Percentiles rank a stretch among this genome's conserved stretches.
These are phyloP conservation scores for Cyclotella cryptica DNA, from an alignment of 108 stramenopile genomes.

Conservation along the genomic window DNA sequence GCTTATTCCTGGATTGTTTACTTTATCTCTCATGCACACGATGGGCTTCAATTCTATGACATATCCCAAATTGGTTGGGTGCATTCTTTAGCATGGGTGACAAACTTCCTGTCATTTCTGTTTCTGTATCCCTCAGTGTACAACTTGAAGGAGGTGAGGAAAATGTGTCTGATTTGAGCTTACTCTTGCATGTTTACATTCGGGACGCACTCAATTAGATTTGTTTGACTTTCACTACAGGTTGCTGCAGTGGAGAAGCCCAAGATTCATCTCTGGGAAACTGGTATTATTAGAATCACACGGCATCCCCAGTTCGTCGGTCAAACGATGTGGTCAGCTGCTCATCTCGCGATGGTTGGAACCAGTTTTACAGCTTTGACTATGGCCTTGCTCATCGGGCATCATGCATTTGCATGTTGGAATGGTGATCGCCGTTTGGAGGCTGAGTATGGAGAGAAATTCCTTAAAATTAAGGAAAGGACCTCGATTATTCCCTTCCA, in stretches of 20 bases:
- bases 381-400: conserved; percentile 80
- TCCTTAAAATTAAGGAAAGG: conserved; percentile 72
- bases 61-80: conserved; percentile 60
- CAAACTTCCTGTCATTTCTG: conserved; percentile 87
- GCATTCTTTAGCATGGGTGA: conserved; percentile 68
- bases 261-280: conserved; percentile 92
- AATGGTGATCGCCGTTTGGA: conserved; percentile 93
- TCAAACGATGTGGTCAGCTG: conserved; percentile 93
- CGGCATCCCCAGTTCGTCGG: conserved; percentile 96
- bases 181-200: too few relatives aligned
- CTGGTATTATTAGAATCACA: conserved; percentile 95
- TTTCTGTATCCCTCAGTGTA: conserved; percentile 96
- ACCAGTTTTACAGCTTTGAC: conserved; percentile 87
- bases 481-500: conserved; percentile 91
- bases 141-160: conserved; percentile 90
- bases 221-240: too few relatives aligned
- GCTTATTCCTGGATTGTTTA: conserved; percentile 93
- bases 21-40: conserved; percentile 95
- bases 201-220: too few relatives aligned
- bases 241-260: conserved; percentile 82
- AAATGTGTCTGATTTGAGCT: too few relatives aligned
- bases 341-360: conserved; percentile 92
- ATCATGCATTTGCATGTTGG: conserved; percentile 94
- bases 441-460: conserved; percentile 82
- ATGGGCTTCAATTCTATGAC: conserved; percentile 91